Base-by-base conservation (phyloP, 169 alveolate genomes). In the Cardiosporidium cionae region DNA sequence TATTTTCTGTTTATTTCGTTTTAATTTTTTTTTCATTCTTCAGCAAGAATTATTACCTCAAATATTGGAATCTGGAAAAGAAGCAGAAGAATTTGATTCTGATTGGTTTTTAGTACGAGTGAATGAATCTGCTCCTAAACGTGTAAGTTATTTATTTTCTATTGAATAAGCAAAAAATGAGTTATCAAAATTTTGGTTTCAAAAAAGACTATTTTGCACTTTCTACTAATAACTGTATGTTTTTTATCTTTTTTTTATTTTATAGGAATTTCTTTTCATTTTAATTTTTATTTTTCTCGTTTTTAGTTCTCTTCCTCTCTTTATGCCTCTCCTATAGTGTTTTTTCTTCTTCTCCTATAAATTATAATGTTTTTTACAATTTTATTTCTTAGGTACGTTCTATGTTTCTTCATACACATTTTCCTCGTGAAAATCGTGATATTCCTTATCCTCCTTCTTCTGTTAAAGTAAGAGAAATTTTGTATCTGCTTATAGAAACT, bases 71-170 rank as follows among this genome's bases (percentile, higher is more conserved):
- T 33, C 71, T 25, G 84, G 84, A 1, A 32, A 34, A 27, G 84
- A 72, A 16, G 64, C 74, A 54, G 54, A 33, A 3, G 53, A 9
- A 28, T 79, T 79, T 65, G 84, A 79, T 65, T 66, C 73, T 34
- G 79, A 74, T 66, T 79, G 84, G 84, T 36, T 64, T 29, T 72
- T 79, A 44, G 81, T 79, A 27, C 32, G 84, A 1, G 72, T 79
- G 7, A 72, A 71, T 32, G 84, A 79, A 2, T 65, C 80, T 62
- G 76, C 68, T 31, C 84, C 84, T 7, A 27, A 25, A n/a, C 28
- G 32, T 76, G 79, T 68, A 4, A 9, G 78, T 62, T 3, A 3
- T 66, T 65, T 23, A 16, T 6, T 7, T 65, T 23, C 34, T 65
- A 22, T 5, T 53, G 6, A 32, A 25, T 3, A 3, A 32, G 6